Conservation (phyloP, 2,329 filamentous ascomycete species). For the Paraconiothyrium sp. region DNA sequence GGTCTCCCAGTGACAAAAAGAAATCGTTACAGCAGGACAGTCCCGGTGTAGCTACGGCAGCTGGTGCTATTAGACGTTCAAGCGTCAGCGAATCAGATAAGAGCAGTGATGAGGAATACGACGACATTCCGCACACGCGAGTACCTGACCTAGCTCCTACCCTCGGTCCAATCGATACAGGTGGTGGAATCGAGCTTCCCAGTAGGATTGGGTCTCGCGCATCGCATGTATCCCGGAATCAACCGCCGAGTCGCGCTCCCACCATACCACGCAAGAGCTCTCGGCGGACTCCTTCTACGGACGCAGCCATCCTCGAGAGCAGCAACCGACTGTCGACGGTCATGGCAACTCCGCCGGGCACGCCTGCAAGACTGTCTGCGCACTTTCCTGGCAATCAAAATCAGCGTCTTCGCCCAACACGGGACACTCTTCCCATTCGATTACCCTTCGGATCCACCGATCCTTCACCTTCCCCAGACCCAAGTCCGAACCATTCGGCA, state of each 20-base stretch:
- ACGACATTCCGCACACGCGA: conserved; percentile 49
- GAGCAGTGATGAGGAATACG: conserved; percentile 58
- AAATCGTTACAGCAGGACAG: conserved; percentile 21
- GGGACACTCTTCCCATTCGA: conserved; percentile 37
- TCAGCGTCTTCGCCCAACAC: conserved; percentile 39
- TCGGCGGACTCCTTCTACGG: conserved; percentile 49
- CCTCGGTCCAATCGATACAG: conserved; percentile 68
- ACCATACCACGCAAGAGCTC: conserved; percentile 77
- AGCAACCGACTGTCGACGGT: conserved; percentile 40
- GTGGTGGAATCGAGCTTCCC: conserved; percentile 69
- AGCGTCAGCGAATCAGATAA: conserved; percentile 39
- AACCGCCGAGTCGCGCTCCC: conserved; percentile 44
- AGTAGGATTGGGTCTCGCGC: conserved; percentile 70
- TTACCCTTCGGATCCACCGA: conserved; percentile 50
- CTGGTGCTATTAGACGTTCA: conserved; percentile 27
- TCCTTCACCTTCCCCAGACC: conserved; percentile 48
- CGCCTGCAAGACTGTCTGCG: conserved; percentile 27
- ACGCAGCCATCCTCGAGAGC: conserved; percentile 36
- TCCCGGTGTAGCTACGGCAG: conserved; percentile 22
- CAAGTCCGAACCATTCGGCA: conserved; percentile 44
- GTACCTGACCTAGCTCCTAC: conserved; percentile 64
- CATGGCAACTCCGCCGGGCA: conserved; percentile 31
- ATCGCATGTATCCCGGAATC: conserved; percentile 48
- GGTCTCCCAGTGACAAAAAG: conserved; percentile 32
- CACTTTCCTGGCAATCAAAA: conserved; percentile 18